These are phyloP conservation scores for Paraurostyla sp. DNA, from an alignment of 73 alveolate species.

Conservation along the genomic window DNA sequence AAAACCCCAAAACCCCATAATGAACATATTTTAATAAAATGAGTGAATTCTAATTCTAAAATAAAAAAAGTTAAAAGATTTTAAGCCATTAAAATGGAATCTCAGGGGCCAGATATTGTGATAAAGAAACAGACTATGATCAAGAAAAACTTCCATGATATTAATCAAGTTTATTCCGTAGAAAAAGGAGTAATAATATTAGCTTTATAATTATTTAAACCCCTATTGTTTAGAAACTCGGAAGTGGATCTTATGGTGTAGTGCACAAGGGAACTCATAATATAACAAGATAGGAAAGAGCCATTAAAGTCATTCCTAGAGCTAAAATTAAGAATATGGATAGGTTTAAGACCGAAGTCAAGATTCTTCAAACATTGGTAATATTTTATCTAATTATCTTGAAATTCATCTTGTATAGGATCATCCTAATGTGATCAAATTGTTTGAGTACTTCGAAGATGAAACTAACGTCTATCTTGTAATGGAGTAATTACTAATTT, in stretches of 20 bases:
- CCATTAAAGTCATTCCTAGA: slow-evolving; percentile 57
- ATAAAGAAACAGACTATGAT: slow-evolving; percentile 63
- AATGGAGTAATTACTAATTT: slow-evolving; percentile 68
- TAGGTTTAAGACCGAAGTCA: slow-evolving; percentile 61
- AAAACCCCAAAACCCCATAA: too few relatives aligned
- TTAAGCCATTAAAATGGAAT: slow-evolving; percentile 15
- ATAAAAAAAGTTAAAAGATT: too few relatives aligned
- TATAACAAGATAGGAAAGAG: slow-evolving; percentile 61
- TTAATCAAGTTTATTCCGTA: slow-evolving; percentile 26
- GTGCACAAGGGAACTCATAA: slow-evolving; percentile 60
- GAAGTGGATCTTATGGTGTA: slow-evolving; percentile 67
- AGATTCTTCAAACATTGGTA: slow-evolving; percentile 43
- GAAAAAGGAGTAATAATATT: slow-evolving; percentile 43
- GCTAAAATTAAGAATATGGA: slow-evolving; percentile 69
- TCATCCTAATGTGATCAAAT: slow-evolving; percentile 83
- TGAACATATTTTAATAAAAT: too few relatives aligned
- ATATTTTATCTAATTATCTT: neutral
- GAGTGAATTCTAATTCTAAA: too few relatives aligned
- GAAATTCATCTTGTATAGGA: neutral
- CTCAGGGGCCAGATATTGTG: slow-evolving; percentile 13
- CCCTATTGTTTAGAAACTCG: neutral
- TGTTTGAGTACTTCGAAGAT: slow-evolving; percentile 84
- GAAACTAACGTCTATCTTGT: slow-evolving; percentile 82
- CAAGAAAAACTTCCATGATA: slow-evolving; percentile 40
- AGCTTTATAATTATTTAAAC: neutral